phyloP scores from a whole-genome alignment of 2,329 filamentous ascomycete genomes.

The Neurospora crassa region DNA sequence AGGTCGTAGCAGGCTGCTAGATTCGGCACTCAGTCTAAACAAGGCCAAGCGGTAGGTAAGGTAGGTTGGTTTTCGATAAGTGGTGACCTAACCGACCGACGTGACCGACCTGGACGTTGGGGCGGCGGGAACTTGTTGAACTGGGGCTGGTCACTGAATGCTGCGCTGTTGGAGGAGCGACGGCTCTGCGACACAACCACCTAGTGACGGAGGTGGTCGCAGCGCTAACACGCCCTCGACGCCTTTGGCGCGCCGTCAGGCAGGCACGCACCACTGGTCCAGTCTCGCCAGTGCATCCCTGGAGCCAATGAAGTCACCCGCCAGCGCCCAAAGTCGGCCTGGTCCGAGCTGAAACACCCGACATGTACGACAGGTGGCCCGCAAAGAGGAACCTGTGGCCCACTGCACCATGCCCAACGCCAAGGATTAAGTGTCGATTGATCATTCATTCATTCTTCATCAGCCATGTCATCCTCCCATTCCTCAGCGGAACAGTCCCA shows the following conservation, averaged over 20 bases:
- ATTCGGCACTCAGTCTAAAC: background rate
- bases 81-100: background rate
- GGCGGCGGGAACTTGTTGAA: background rate
- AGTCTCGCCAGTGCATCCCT: background rate
- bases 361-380: background rate
- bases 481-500: background rate
- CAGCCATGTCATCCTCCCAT: background rate
- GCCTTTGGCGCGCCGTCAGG: background rate
- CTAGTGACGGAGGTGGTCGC: background rate
- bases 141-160: background rate
- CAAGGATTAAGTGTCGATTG: background rate
- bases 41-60: background rate
- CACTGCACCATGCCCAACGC: background rate
- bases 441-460: background rate
- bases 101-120: background rate
- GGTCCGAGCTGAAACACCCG: background rate
- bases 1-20: background rate
- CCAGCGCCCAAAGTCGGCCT: background rate
- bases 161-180: background rate
- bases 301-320: background rate
- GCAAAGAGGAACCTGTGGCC: background rate
- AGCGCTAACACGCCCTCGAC: background rate
- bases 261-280: background rate
- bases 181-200: background rate
- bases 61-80: background rate